A percentile compares a stretch with the other conserved stretches of the same genome.
These are phyloP conservation scores for Lepiota brunneoincarnata DNA, from an alignment of 768 basidiomycete species.

Conservation along the genomic window DNA sequence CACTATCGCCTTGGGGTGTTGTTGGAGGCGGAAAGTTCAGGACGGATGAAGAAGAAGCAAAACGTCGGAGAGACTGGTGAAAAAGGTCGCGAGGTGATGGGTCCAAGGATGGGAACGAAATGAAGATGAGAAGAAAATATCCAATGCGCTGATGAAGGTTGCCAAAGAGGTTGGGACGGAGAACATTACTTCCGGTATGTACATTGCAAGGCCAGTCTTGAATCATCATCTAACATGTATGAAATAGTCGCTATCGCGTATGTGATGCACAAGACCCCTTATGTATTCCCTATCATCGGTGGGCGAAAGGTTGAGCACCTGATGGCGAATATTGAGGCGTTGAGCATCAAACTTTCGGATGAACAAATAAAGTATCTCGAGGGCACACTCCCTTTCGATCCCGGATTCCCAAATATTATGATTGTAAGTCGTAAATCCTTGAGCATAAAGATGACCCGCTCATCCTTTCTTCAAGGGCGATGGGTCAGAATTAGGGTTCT, in stretches of 20 bases:
- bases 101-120: constrained; percentile 42
- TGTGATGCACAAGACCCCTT: constrained; percentile 50
- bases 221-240: neutral
- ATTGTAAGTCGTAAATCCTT: constrained; percentile 22
- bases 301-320: constrained; percentile 53
- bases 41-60: constrained; percentile 42
- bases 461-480: neutral
- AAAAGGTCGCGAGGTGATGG: constrained; percentile 30
- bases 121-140: constrained; percentile 40
- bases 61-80: constrained; percentile 28
- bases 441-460: neutral
- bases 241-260: constrained; percentile 51
- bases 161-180: constrained; percentile 47
- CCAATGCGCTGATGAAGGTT: constrained; percentile 44
- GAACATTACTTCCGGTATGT: constrained; percentile 40
- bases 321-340: constrained; percentile 44
- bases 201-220: neutral
- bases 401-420: constrained; percentile 37
- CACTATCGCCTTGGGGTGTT: constrained; percentile 30
- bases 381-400: constrained; percentile 34
- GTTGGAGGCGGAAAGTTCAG: constrained; percentile 42
- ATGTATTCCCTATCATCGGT: constrained; percentile 50
- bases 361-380: constrained; percentile 47
- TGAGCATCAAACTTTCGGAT: constrained; percentile 35
- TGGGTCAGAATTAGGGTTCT: neutral